Evolutionary conservation across 805 yeast genomes (phyloP).

Genomic region (Pichia rugopelliculosa): DNA sequence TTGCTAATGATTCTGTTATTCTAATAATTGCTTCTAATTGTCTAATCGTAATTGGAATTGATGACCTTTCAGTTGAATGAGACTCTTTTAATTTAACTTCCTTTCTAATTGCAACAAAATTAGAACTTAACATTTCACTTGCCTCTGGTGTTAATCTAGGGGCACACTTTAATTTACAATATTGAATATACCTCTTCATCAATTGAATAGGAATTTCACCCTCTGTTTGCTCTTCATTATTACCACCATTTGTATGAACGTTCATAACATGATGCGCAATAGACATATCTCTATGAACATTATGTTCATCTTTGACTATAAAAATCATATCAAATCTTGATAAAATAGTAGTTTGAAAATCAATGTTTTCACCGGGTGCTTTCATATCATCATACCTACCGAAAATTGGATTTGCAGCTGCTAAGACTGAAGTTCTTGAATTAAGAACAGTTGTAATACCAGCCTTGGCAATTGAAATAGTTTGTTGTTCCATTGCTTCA

Average conservation of each 20-base stretch:
- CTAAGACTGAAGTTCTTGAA: conserved; percentile 92
- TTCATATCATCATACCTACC: conserved; percentile 96
- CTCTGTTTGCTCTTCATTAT: conserved; percentile 42
- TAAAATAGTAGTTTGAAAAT: conserved; percentile 92
- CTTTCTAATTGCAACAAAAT: conserved; percentile 85
- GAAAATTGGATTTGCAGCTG: conserved; percentile 96
- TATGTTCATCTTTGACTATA: conserved; percentile 92
- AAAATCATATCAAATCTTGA: conserved; percentile 99
- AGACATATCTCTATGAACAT: conserved; percentile 72
- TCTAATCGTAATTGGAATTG: conserved; percentile 95
- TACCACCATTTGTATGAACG: conserved; percentile 75
- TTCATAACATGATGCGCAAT: conserved; percentile 95
- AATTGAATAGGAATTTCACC: conserved; percentile 86
- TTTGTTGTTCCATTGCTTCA: conserved; percentile 99
- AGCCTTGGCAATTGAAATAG: conserved; percentile 97
- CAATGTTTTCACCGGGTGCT: conserved; percentile 96
- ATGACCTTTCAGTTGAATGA: conserved; percentile 78
- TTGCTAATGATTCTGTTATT: conserved; percentile 90
- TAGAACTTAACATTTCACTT: conserved; percentile 80
- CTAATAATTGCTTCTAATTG: conserved; percentile 96
- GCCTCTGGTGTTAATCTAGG: conserved; percentile 88
- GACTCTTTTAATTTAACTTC: conserved; percentile 75
- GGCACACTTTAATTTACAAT: conserved; percentile 85
- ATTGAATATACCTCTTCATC: conserved; percentile 88
- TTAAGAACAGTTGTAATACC: conserved; percentile 96